Base-by-base conservation (phyloP, 352 stramenopile species). In the Halophytophthora polymorphica region DNA sequence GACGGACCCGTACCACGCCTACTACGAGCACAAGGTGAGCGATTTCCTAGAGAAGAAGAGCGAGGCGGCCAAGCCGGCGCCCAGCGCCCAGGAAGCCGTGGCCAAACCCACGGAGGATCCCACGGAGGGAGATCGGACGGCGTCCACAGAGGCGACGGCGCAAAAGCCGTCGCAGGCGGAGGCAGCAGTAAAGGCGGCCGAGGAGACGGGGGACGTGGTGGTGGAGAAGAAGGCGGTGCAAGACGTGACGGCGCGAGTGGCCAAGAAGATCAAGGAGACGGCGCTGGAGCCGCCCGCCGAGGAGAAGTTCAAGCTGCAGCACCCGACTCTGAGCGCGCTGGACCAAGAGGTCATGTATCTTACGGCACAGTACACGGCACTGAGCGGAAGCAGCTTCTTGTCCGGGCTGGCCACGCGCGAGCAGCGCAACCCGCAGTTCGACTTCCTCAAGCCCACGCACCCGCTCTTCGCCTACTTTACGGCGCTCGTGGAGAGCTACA, bases 301-400 rank as follows among this genome's bases (percentile, higher is more conserved):
- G 41, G 85, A 95, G 54, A 68, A 75, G 41, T 94, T 92, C 52
- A 87, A 76, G 42, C 82, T 98, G 39, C 85, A 95, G 19, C 93
- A 98, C 57, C 78, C 86, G 35, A 77, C 80, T 31, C 62, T 99
- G 34, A 94, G 83, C 22, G 81, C 90, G 8, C 64, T 98, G 22
- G 94, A 99, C 69, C 83, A 98, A 34, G 96, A 99, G 66, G 89
- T 98, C 41, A 98, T 99, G 75, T 98, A 99, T 71, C 69, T 99
- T 7, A 98, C 96, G 13, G 97, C 97, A 33, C 96, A 99, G 76
- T 99, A 98, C 71, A 98, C 96, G 18, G 96, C 96, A 8, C 67
- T 98, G 10, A 97, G 92, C 39, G 92, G 92, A 47, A 95, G 90
- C 46, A 71, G 96, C 34, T 99, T 99, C 56, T 61, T 99, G 18